Evolutionary conservation across 2,329 filamentous ascomycete genomes (phyloP).

Genomic region (Xylaria sp.): DNA sequence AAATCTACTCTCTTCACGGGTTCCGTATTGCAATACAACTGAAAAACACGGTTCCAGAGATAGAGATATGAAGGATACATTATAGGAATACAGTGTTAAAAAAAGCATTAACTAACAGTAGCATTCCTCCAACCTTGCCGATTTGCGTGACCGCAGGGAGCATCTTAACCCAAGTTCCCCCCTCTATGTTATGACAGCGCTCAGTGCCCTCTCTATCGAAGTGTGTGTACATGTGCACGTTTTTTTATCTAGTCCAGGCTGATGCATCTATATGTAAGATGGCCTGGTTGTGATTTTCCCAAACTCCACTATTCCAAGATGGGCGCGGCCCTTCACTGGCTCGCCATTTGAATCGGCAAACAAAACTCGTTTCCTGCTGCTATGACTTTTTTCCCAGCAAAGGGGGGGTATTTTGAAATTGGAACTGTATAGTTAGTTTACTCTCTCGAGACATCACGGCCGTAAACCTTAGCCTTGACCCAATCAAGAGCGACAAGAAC

Average conservation of each 20-base stretch:
- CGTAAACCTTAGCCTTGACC: constrained; percentile 96
- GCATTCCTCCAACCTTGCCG: background rate
- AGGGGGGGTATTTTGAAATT: background rate
- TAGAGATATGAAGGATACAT: constrained; percentile 10
- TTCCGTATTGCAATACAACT: background rate
- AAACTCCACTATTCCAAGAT: constrained; percentile 1
- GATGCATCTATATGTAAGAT: background rate
- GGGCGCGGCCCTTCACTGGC: background rate
- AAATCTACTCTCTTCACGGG: background rate
- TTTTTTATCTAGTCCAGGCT: background rate
- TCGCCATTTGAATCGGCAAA: background rate
- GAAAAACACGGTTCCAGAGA: background rate
- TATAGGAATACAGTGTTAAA: constrained; percentile 19
- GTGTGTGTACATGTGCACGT: constrained; percentile 15
- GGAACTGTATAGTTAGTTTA: constrained; percentile 47
- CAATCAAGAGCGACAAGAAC: constrained; percentile 92
- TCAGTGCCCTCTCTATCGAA: constrained; percentile 18
- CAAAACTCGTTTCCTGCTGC: background rate
- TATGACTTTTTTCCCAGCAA: background rate
- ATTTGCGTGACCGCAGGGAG: constrained; percentile 4
- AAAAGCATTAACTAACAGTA: background rate
- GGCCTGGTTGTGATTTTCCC: background rate
- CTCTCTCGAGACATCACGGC: constrained; percentile 89
- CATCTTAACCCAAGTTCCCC: constrained; percentile 12
- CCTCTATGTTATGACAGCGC: constrained; percentile 19